Evolutionary conservation across 176 grass and related monocot genomes (phyloP).

Genomic region (Olyra latifolia): DNA sequence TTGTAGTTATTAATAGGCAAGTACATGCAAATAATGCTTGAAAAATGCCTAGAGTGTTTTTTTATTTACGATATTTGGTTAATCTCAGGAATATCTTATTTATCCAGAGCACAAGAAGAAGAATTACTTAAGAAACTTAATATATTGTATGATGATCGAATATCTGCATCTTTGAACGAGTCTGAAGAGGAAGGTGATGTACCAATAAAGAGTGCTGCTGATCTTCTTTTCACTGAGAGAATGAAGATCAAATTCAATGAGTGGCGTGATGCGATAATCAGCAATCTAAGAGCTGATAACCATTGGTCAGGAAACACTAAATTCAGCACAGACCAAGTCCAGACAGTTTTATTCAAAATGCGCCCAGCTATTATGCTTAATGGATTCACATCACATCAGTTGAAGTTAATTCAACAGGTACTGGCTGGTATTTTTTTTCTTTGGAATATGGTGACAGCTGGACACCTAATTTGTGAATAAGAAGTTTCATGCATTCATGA

Average conservation of each 20-base stretch:
- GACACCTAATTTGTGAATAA: slow-evolving; percentile 11
- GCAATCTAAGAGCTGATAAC: slow-evolving; percentile 31
- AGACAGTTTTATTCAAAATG: slow-evolving; percentile 88
- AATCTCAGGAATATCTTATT: slow-evolving; percentile 99
- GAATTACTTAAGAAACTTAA: slow-evolving; percentile 49
- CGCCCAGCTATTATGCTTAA: slow-evolving; percentile 66
- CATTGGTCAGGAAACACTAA: slow-evolving; percentile 37
- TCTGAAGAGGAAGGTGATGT: slow-evolving; percentile 47
- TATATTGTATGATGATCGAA: slow-evolving; percentile 31
- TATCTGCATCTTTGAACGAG: slow-evolving; percentile 34
- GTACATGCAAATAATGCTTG: slow-evolving; percentile 23
- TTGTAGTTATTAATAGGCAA: not conserved
- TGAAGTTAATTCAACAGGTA: slow-evolving; percentile 89
- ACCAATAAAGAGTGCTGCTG: slow-evolving; percentile 47
- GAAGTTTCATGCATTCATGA: not conserved
- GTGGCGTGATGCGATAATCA: slow-evolving; percentile 64
- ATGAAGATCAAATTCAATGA: slow-evolving; percentile 72
- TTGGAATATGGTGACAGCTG: slow-evolving; percentile 7
- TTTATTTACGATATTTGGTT: slow-evolving; percentile 76
- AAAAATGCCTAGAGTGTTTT: slow-evolving; percentile 30
- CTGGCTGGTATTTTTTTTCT: slow-evolving; percentile 10
- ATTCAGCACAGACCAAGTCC: slow-evolving; percentile 43
- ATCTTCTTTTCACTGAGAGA: slow-evolving; percentile 79
- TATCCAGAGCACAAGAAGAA: slow-evolving; percentile 96
- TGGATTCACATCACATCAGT: slow-evolving; percentile 74